A percentile compares a stretch with the other conserved stretches of the same genome.
Conservation (phyloP, 805 yeast species). For the Candida alai region DNA sequence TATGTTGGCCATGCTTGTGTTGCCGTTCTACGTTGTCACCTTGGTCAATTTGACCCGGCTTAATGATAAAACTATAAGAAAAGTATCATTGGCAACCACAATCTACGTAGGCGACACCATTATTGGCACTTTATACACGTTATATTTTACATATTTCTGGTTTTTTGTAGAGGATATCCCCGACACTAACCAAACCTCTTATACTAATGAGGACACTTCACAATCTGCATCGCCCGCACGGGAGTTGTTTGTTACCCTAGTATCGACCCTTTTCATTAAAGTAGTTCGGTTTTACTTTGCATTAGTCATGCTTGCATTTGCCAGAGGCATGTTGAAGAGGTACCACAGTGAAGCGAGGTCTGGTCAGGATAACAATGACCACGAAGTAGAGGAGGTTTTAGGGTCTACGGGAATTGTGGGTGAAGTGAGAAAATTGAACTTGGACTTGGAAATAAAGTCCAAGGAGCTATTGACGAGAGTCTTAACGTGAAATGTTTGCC, state of each 20-base stretch:
- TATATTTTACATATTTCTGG: constrained; percentile 76
- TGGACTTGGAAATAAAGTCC: constrained; percentile 30
- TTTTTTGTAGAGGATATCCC: constrained; percentile 45
- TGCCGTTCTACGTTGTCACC: constrained; percentile 66
- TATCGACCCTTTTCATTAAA: constrained; percentile 46
- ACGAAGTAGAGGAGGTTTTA: constrained; percentile 25
- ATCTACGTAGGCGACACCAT: constrained; percentile 66
- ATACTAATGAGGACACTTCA: constrained; percentile 22
- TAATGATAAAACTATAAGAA: constrained; percentile 51
- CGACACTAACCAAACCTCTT: constrained; percentile 7
- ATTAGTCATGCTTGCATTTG: constrained; percentile 54
- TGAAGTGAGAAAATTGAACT: constrained; percentile 18
- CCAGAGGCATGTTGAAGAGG: constrained; percentile 47
- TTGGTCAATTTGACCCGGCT: constrained; percentile 34
- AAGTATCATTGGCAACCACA: constrained; percentile 59
- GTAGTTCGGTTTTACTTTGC: constrained; percentile 57
- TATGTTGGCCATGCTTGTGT: constrained; percentile 54
- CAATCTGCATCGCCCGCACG: constrained; percentile 62
- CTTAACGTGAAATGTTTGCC: constrained; percentile 13
- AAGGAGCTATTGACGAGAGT: constrained; percentile 23
- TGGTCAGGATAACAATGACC: constrained; percentile 15
- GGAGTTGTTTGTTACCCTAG: constrained; percentile 54
- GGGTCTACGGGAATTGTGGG: constrained; percentile 18
- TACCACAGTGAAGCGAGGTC: constrained; percentile 22
- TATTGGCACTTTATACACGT: constrained; percentile 62